These are phyloP conservation scores for Paramecium primaurelia DNA, from an alignment of 73 alveolate species.

Conservation along the genomic window DNA sequence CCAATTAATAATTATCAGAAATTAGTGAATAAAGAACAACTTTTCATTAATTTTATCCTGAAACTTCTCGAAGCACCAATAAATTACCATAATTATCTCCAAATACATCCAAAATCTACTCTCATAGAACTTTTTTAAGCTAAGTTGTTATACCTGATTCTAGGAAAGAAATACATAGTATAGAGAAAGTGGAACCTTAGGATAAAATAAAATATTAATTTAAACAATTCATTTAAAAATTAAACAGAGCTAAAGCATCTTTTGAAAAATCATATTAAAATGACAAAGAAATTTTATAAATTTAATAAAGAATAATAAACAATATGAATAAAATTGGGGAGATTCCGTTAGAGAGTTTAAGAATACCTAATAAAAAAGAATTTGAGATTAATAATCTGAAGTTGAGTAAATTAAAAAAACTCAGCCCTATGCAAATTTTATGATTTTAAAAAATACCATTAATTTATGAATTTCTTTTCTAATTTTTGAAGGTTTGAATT, in stretches of 20 bases:
- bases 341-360: background rate
- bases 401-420: background rate
- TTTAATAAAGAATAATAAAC: background rate
- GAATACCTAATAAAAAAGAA: background rate
- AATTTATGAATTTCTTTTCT: background rate
- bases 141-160: background rate
- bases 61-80: background rate
- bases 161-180: background rate
- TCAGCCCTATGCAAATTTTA: background rate
- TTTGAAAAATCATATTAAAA: background rate
- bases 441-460: background rate
- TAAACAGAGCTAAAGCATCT: background rate
- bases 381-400: background rate
- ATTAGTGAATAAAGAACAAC: background rate
- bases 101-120: background rate
- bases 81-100: constrained; percentile 4
- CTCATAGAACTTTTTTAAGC: background rate
- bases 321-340: constrained; percentile 30
- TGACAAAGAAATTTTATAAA: background rate
- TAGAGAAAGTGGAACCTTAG: background rate
- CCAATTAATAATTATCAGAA: background rate
- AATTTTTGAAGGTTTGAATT: background rate
- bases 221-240: background rate
- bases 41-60: background rate
- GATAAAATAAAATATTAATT: background rate